Base-by-base conservation (phyloP, 2,329 filamentous ascomycete species). In the Sphaerulina populicola region DNA sequence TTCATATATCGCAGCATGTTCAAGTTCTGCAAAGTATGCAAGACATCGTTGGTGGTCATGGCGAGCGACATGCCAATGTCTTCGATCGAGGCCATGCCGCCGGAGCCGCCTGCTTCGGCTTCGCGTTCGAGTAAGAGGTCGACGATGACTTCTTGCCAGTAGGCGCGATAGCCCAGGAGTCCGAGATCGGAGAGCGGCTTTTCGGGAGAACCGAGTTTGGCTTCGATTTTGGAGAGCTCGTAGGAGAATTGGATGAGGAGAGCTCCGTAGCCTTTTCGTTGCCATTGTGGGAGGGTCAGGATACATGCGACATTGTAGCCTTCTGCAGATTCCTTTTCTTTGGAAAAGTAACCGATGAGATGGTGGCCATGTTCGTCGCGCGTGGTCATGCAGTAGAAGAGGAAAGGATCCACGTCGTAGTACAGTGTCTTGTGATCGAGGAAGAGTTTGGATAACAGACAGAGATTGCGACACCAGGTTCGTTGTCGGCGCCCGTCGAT, bases 221-320 rank as follows among this genome's bases (percentile, higher is more conserved):
- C 85, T 71, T 98, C 94, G 52, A 94, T 88, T 69, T 91, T 94
- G 64, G 87, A 93, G 27, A 98, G 82, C 66, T 97, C 91, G 71
- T 98, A 98, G 4, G 88, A 95, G 71, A 98, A 97, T 59, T 94
- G 89, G 62, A 98, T 98, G 51, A 98, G 78, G 10, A 98, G 77
- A 53, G 88, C 84, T 21, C 94, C 93, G 62, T 93, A 96, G 0
- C 93, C 93, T 65, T 94, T 93, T 21, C 93, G 82, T 69, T 98
- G 93, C 62, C 94, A 97, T 66, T 98, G 94, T 0, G 93, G 93
- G 3, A 98, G 76, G 0, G 93, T 98, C 53, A 98, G 75, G 67
- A 98, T 98, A 78, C 94, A 98, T 4, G 93, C 94, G 30, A 98
- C 85, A 66, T 98, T 98, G 77, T 97, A 98, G 29, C 87, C 88